A percentile compares a stretch with the other conserved stretches of the same genome.
These are phyloP conservation scores for Miscanthus lutarioriparius DNA, from an alignment of 176 grass and related monocot species.

Conservation along the genomic window DNA sequence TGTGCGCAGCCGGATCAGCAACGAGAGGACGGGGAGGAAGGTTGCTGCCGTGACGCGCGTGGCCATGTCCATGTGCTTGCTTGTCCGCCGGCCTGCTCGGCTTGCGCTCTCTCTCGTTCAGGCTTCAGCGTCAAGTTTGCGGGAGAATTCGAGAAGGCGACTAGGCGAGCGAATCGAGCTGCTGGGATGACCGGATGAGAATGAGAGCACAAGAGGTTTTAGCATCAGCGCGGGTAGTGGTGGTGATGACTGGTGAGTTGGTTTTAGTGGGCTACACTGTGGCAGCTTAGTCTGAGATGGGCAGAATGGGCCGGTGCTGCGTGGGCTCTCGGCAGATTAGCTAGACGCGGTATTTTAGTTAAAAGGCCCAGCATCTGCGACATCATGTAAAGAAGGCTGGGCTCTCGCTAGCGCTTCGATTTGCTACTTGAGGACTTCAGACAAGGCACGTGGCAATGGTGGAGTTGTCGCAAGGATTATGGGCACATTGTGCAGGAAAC, in stretches of 20 bases:
- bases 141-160: conserved; percentile 12
- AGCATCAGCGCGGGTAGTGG: not conserved
- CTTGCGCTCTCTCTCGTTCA: not conserved
- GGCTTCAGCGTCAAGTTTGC: not conserved
- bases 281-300: not conserved
- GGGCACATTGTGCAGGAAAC: too few species aligned
- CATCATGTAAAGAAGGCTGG: too few species aligned
- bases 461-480: too few species aligned
- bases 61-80: conserved; percentile 42
- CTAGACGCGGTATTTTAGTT: not conserved
- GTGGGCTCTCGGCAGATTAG: not conserved
- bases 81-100: not conserved
- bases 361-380: not conserved
- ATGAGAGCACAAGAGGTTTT: not conserved
- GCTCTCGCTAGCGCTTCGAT: too few species aligned
- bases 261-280: not conserved
- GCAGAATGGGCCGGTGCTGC: not conserved
- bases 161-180: not conserved
- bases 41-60: not conserved
- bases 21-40: conserved; percentile 25
- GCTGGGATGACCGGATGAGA: not conserved
- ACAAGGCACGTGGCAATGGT: too few species aligned
- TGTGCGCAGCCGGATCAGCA: conserved; percentile 13
- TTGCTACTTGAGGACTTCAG: too few species aligned
- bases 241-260: not conserved